Conservation (phyloP, 2,329 filamentous ascomycete species). For the Aureobasidium sp. region DNA sequence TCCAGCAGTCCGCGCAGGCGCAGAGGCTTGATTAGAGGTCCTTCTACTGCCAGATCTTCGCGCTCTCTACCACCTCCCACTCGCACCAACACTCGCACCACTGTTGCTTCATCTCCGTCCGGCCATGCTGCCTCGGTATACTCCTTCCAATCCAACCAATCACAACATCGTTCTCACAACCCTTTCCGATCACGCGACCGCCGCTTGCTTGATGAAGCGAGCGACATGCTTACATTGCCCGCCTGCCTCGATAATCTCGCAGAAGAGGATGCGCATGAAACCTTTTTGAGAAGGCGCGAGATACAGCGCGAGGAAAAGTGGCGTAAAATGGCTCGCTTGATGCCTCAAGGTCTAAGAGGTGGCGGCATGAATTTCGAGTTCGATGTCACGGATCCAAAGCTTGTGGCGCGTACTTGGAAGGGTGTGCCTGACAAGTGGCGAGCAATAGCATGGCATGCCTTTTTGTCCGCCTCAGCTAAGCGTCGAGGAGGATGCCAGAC, state of each 20-base stretch:
- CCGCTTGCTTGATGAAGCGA: constrained; percentile 52
- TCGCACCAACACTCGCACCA: constrained; percentile 23
- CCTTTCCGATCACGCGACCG: constrained; percentile 47
- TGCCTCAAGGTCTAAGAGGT: constrained; percentile 38
- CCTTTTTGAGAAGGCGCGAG: constrained; percentile 50
- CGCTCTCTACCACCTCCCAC: constrained; percentile 27
- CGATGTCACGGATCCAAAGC: constrained; percentile 67
- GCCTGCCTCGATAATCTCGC: constrained; percentile 43
- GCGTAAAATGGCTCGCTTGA: constrained; percentile 55
- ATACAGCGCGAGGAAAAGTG: constrained; percentile 59
- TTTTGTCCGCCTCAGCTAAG: constrained; percentile 70
- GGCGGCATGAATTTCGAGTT: constrained; percentile 68
- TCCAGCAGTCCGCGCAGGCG: constrained; percentile 49
- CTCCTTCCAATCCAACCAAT: constrained; percentile 33
- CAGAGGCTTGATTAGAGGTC: constrained; percentile 41
- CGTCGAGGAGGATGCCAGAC: constrained; percentile 52
- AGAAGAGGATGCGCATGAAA: constrained; percentile 39
- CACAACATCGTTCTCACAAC: constrained; percentile 17
- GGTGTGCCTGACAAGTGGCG: constrained; percentile 96
- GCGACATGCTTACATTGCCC: constrained; percentile 58
- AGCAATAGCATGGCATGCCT: constrained; percentile 88
- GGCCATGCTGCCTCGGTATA: constrained; percentile 29
- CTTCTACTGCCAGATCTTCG: constrained; percentile 41
- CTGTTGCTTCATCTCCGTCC: constrained; percentile 24
- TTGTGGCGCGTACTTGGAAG: constrained; percentile 92